Base-by-base conservation (phyloP, 805 yeast species). In the Saturnispora sanitii region DNA sequence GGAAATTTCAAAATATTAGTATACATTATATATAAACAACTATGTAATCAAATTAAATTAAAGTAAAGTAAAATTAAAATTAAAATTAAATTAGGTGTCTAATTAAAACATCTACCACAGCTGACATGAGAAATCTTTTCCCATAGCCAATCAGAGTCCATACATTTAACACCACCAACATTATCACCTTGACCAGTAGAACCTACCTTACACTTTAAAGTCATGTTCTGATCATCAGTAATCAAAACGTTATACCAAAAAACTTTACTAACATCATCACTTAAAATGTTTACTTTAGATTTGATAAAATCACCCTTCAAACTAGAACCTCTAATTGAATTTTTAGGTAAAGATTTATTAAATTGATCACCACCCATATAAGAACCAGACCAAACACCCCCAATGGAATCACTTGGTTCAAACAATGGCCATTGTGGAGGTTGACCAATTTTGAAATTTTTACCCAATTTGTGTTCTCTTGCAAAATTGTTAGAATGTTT, bases 191-290 rank as follows among this genome's bases (percentile, higher is more conserved):
- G n/a, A n/a, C n/a, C n/a, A n/a, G n/a, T n/a, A n/a, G n/a, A n/a
- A n/a, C 70, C 62, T 3, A 74, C 62, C 50, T 75, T 72, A 2
- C 85, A 79, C 47, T 83, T 72, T 31, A 77, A 57, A 46, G 82
- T 65, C 83, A 82, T 77, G 47, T 77, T 80, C 41, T 77, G 62
- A 54, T 83, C 90, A 58, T 82, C 90, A 2, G 88, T 79, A 28
- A 82, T 73, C 37, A 82, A 59, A 21, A 79, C 68, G 46, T 82
- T 75, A 54, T 75, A 76, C 36, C 69, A 62, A 55, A 77, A 75
- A 21, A 56, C 53, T 38, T 59, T 58, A 13, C 77, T 67, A 29
- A 65, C 60, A n/a, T 44, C 41, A 13, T 54, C 45, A 28, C 37
- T 50, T 52, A 68, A 41, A 51, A 54, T 40, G 11, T 23, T 33